phyloP scores from a whole-genome alignment of 768 basidiomycete species.

The Pleurotus djamor region DNA sequence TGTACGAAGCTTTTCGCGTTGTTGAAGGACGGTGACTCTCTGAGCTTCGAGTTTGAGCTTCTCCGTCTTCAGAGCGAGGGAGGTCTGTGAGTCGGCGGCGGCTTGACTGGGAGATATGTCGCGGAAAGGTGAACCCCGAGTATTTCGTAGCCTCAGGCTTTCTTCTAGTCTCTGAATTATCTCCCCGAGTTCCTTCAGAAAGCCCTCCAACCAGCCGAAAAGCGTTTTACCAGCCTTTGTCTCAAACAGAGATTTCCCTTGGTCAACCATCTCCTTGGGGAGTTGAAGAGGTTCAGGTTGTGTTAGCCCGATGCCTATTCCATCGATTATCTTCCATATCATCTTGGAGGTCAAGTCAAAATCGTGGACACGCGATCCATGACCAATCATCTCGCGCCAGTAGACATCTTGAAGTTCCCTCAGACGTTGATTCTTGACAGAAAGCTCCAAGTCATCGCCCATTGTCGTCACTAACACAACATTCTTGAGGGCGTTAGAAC shows the following conservation, averaged over 20 bases:
- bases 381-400: conserved; percentile 40
- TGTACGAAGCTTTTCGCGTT: not conserved
- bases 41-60: not conserved
- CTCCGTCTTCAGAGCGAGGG: not conserved
- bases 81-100: not conserved
- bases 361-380: conserved; percentile 33
- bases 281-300: conserved; percentile 14
- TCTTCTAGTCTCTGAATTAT: not conserved
- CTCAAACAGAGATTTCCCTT: conserved; percentile 11
- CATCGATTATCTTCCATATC: conserved; percentile 32
- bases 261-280: conserved; percentile 21
- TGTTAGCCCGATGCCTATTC: conserved; percentile 14
- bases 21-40: not conserved
- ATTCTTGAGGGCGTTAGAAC: conserved; percentile 32
- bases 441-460: conserved; percentile 25
- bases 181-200: not conserved
- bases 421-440: not conserved
- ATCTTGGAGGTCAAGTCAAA: conserved; percentile 30
- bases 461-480: conserved; percentile 48
- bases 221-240: conserved; percentile 2
- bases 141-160: not conserved
- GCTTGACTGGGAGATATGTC: not conserved
- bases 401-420: conserved; percentile 28
- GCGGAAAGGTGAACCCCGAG: not conserved
- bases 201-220: not conserved